Percentiles rank a stretch among this genome's conserved stretches.
phyloP scores from a whole-genome alignment of 2,329 filamentous ascomycete genomes.

The Beauveria sp. region DNA sequence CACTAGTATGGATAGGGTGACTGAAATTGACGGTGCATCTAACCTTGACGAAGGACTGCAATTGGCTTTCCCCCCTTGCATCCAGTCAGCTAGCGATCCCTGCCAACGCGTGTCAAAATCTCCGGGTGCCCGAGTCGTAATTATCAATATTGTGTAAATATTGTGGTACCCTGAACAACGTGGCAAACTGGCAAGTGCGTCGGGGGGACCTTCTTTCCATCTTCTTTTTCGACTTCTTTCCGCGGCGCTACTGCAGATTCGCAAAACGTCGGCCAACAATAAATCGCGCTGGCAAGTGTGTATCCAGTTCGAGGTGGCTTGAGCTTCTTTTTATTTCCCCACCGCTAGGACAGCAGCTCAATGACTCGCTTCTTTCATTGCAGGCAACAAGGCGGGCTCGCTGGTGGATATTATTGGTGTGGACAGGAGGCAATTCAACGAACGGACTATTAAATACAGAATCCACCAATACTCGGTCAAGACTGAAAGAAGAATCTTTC shows the following conservation, averaged over 20 bases:
- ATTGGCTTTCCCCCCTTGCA: too few species aligned
- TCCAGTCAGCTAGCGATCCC: too few species aligned
- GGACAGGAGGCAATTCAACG: too few species aligned
- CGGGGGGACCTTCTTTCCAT: background rate
- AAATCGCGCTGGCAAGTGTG: background rate
- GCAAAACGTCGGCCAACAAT: background rate
- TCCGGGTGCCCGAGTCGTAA: background rate
- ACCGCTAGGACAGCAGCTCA: background rate
- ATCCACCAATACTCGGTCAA: too few species aligned
- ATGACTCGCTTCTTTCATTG: constrained; percentile 3
- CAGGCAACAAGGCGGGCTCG: background rate
- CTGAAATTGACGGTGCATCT: too few species aligned
- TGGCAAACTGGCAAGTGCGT: background rate
- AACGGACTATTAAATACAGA: too few species aligned
- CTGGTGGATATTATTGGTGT: background rate
- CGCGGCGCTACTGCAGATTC: background rate
- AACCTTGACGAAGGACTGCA: too few species aligned
- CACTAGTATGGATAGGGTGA: background rate
- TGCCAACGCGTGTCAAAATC: too few species aligned
- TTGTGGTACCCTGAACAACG: too few species aligned
- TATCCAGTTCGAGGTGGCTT: background rate
- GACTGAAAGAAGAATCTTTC: too few species aligned
- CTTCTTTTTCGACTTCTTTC: background rate
- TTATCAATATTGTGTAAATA: too few species aligned
- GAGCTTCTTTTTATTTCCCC: background rate